Evolutionary conservation across 108 stramenopile genomes (phyloP).

Genomic region (Skeletonema potamos): DNA sequence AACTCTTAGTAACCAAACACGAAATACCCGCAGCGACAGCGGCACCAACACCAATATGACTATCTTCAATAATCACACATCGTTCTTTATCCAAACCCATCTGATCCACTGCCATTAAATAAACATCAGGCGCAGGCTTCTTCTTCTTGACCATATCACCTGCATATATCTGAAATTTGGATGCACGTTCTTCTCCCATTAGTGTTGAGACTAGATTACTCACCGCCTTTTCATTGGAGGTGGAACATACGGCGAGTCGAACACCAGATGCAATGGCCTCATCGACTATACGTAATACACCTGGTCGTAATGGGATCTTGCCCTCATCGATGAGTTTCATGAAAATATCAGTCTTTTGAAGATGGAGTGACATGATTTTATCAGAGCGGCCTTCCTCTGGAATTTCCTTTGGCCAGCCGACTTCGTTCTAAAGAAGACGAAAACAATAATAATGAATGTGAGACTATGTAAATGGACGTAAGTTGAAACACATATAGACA

Average conservation of each 20-base stretch:
- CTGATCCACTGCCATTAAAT: conserved; percentile 84
- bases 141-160: conserved; percentile 92
- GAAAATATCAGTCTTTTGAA: conserved; percentile 92
- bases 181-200: conserved; percentile 79
- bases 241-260: conserved; percentile 88
- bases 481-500: no score
- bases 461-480: not conserved
- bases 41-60: conserved; percentile 86
- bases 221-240: conserved; percentile 91
- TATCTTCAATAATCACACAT: conserved; percentile 94
- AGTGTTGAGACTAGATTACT: conserved; percentile 80
- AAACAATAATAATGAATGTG: not conserved
- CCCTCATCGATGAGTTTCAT: conserved; percentile 81
- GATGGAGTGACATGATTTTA: conserved; percentile 87
- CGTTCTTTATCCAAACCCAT: conserved; percentile 83
- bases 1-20: conserved; percentile 85
- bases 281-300: conserved; percentile 85
- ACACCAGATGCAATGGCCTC: conserved; percentile 77
- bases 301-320: conserved; percentile 81
- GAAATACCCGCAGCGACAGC: conserved; percentile 84
- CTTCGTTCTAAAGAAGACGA: conserved; percentile 53
- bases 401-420: conserved; percentile 79
- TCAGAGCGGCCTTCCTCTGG: conserved; percentile 51
- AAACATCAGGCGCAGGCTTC: conserved; percentile 94
- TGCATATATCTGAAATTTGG: conserved; percentile 86